Conservation (phyloP, 2,329 filamentous ascomycete species). For the Aspergillus neotritici region DNA sequence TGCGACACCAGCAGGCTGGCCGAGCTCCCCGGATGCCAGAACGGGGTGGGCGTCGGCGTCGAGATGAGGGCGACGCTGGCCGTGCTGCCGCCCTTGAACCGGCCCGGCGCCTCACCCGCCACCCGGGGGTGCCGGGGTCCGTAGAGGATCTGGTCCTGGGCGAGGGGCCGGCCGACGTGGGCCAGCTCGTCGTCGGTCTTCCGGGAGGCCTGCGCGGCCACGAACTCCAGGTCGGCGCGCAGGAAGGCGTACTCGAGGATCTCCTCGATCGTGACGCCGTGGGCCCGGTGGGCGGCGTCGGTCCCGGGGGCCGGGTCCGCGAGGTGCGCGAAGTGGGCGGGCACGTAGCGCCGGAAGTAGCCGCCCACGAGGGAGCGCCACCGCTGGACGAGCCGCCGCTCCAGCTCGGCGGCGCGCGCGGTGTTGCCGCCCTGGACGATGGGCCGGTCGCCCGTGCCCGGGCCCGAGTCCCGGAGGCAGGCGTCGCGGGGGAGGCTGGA, state of each 20-base stretch:
- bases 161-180: slow-evolving; percentile 69
- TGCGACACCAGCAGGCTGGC: slow-evolving; percentile 82
- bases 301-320: slow-evolving; percentile 25
- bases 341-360: slow-evolving; percentile 87
- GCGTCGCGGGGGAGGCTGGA: slow-evolving; percentile 56
- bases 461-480: slow-evolving; percentile 10
- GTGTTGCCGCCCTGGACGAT: slow-evolving; percentile 52
- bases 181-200: slow-evolving; percentile 62
- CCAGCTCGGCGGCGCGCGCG: slow-evolving; percentile 60
- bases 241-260: slow-evolving; percentile 88
- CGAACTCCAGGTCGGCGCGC: slow-evolving; percentile 89
- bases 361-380: slow-evolving; percentile 86
- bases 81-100: slow-evolving; percentile 91
- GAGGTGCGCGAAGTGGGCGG: slow-evolving; percentile 63
- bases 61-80: slow-evolving; percentile 86
- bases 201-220: slow-evolving; percentile 80
- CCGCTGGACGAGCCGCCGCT: slow-evolving; percentile 63
- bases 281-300: slow-evolving; percentile 24
- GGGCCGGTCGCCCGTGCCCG: slow-evolving; percentile 33
- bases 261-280: slow-evolving; percentile 42
- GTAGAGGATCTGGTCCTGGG: slow-evolving; percentile 77
- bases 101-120: slow-evolving; percentile 58
- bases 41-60: slow-evolving; percentile 83
- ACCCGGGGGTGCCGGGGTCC: slow-evolving; percentile 46
- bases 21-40: slow-evolving; percentile 86